Evolutionary conservation across 495 filamentous ascomycete genomes (phyloP).

Genomic region (Daldinia childiae): DNA sequence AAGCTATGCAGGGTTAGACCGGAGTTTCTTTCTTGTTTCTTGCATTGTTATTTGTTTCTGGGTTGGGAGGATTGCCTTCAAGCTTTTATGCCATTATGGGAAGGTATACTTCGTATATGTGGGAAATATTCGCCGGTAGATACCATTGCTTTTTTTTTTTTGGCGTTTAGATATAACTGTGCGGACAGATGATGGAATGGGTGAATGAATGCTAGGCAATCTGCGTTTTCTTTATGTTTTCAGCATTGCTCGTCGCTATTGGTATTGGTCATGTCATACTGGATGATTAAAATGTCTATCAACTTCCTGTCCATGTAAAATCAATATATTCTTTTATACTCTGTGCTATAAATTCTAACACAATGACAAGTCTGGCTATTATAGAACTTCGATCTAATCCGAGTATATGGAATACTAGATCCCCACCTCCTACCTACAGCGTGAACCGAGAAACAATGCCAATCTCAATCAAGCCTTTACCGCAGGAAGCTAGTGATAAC

Average conservation of each 20-base stretch:
- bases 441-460: background rate
- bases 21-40: background rate
- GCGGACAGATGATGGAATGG: constrained; percentile 4
- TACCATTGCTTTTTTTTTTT: constrained; percentile 31
- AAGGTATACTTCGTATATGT: constrained; percentile 24
- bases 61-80: constrained; percentile 11
- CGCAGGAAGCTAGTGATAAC: background rate
- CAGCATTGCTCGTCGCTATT: background rate
- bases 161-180: constrained; percentile 33
- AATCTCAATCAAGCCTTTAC: background rate
- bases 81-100: constrained; percentile 16
- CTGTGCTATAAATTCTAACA: no score
- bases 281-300: background rate
- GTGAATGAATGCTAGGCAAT: background rate
- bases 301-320: background rate
- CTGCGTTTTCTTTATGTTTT: background rate
- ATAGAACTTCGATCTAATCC: no score
- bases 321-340: background rate
- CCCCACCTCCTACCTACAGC: background rate
- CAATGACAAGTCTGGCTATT: no score
- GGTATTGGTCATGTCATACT: background rate
- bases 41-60: constrained; percentile 11
- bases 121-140: constrained; percentile 33
- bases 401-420: background rate
- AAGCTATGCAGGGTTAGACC: background rate